phyloP scores from a whole-genome alignment of 768 basidiomycete species.

The Suillus cothurnatus region DNA sequence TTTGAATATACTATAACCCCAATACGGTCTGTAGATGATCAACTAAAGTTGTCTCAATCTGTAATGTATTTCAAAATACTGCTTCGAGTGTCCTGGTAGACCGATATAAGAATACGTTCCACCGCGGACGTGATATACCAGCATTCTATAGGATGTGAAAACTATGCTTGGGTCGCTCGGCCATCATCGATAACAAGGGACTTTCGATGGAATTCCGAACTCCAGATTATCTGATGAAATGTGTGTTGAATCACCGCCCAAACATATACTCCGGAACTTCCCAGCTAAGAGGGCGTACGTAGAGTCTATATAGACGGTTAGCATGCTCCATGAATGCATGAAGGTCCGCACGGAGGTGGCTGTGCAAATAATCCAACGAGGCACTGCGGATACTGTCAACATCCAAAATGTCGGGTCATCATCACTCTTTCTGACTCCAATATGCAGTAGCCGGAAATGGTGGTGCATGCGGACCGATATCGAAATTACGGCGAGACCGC shows the following conservation, averaged over 20 bases:
- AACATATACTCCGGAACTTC: neutral
- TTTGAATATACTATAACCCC: neutral
- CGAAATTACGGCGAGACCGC: neutral
- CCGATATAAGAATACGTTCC: neutral
- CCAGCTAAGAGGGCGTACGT: neutral
- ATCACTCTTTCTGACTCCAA: neutral
- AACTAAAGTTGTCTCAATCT: neutral
- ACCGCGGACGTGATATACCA: neutral
- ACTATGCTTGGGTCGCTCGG: neutral
- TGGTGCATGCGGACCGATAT: neutral
- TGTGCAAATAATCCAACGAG: neutral
- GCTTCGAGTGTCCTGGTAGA: neutral
- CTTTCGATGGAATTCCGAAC: neutral
- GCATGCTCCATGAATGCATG: neutral
- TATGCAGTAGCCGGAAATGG: neutral
- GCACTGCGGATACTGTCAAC: neutral
- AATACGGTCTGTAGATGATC: neutral
- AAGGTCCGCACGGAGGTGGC: neutral
- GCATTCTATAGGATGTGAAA: neutral
- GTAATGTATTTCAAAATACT: neutral
- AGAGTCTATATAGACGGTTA: neutral
- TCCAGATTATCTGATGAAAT: neutral
- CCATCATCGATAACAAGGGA: neutral
- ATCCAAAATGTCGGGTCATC: neutral
- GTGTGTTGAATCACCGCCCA: neutral